Percentiles rank a stretch among this genome's conserved stretches.
These are phyloP conservation scores for Oenanthe sinensis DNA, from an alignment of 129 eudicot genomes.

Conservation along the genomic window DNA sequence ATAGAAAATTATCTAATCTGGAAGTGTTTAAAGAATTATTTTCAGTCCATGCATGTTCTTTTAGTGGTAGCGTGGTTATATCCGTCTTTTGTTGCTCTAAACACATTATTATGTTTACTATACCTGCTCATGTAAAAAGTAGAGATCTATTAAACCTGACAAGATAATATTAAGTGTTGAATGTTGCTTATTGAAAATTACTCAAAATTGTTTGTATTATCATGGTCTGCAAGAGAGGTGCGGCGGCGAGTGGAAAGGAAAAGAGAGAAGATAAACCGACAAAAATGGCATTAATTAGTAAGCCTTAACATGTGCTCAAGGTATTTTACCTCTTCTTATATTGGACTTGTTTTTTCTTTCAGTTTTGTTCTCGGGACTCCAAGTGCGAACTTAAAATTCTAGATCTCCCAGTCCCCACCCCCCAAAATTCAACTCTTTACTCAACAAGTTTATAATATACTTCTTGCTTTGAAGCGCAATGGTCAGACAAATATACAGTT, in stretches of 20 bases:
- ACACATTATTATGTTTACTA: neutral
- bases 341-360: neutral
- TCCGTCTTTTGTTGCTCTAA: neutral
- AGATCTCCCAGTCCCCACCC: neutral
- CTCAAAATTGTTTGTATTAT: neutral
- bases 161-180: neutral
- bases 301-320: neutral
- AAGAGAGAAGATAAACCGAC: too few relatives aligned
- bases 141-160: neutral
- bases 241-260: neutral
- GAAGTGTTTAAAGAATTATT: neutral
- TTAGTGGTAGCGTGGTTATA: neutral
- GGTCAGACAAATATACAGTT: constrained; percentile 9
- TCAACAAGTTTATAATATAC: neutral
- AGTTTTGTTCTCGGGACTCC: neutral
- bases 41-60: neutral
- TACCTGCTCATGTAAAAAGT: neutral
- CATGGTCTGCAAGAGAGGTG: neutral
- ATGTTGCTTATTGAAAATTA: neutral
- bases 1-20: neutral
- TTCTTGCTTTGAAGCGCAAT: constrained; percentile 8
- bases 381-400: neutral
- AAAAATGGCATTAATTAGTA: neutral
- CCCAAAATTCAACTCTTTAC: neutral
- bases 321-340: neutral